These are phyloP conservation scores for Elsinoe batatas DNA, from an alignment of 2,329 filamentous ascomycete genomes.

Conservation along the genomic window DNA sequence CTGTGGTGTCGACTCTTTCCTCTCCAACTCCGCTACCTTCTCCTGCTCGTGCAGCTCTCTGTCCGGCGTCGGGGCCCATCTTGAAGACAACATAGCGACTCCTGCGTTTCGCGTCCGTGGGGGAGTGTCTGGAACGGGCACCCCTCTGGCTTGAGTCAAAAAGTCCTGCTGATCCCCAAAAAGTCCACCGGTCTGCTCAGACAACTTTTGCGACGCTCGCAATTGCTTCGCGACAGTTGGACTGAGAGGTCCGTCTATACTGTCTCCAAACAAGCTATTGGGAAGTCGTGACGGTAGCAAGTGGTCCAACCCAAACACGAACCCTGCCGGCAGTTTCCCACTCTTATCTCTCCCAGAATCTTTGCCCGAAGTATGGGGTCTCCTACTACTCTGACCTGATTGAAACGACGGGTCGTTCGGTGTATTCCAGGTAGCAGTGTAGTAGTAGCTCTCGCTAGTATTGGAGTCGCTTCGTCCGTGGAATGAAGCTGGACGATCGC, in stretches of 20 bases:
- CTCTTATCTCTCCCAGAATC: neutral
- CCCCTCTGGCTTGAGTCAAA: slow-evolving; percentile 2
- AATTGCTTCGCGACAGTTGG: slow-evolving; percentile 9
- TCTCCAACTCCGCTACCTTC: neutral
- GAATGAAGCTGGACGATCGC: neutral
- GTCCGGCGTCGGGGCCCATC: slow-evolving; percentile 23
- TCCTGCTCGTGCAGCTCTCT: slow-evolving; percentile 3
- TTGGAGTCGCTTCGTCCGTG: slow-evolving; percentile 1
- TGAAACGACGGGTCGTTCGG: slow-evolving; percentile 6
- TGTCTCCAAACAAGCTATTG: slow-evolving; percentile 22
- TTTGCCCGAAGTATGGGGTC: slow-evolving; percentile 3
- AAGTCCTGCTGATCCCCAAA: slow-evolving; percentile 10
- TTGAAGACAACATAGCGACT: slow-evolving; percentile 18
- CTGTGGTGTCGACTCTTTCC: neutral
- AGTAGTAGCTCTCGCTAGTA: slow-evolving; percentile 11
- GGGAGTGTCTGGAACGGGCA: neutral
- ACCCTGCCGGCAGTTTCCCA: neutral
- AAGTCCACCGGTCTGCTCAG: neutral
- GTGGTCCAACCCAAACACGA: slow-evolving; percentile 27
- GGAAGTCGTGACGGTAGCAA: slow-evolving; percentile 24
- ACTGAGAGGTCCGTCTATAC: slow-evolving; percentile 16
- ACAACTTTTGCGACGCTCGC: neutral
- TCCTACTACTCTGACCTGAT: neutral
- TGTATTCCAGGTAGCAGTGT: slow-evolving; percentile 12
- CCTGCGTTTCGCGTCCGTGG: neutral